These are phyloP conservation scores for Elsinoe fawcettii DNA, from an alignment of 2,329 filamentous ascomycete species.

Conservation along the genomic window DNA sequence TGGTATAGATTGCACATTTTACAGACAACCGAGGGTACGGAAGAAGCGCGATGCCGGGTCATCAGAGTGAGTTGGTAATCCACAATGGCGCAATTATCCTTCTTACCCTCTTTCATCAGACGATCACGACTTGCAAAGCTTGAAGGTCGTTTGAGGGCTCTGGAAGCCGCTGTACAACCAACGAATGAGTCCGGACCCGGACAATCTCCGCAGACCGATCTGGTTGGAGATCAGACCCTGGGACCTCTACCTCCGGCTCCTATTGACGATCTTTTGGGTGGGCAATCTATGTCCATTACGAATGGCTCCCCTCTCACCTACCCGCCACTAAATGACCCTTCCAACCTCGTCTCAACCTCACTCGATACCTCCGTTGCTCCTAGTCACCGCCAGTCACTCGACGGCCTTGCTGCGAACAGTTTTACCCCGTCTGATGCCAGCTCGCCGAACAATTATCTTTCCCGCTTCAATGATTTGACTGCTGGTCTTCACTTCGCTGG, in stretches of 20 bases:
- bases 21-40: constrained; percentile 26
- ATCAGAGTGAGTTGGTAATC: constrained; percentile 3
- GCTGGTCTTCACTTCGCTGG: constrained; percentile 2
- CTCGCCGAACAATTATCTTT: neutral
- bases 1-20: constrained; percentile 41
- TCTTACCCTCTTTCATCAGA: neutral
- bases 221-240: neutral
- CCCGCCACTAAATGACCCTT: neutral
- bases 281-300: neutral
- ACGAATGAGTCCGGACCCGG: neutral
- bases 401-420: neutral
- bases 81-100: neutral
- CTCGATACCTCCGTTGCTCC: neutral
- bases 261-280: neutral
- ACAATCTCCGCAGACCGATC: neutral
- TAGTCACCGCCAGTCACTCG: neutral
- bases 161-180: neutral
- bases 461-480: neutral
- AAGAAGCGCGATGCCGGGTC: constrained; percentile 22
- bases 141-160: neutral
- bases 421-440: neutral
- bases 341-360: neutral
- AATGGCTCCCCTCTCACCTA: neutral
- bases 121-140: neutral
- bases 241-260: neutral